Evolutionary conservation across 176 grass and related monocot genomes (phyloP).

Genomic region (Eleusine coracana): DNA sequence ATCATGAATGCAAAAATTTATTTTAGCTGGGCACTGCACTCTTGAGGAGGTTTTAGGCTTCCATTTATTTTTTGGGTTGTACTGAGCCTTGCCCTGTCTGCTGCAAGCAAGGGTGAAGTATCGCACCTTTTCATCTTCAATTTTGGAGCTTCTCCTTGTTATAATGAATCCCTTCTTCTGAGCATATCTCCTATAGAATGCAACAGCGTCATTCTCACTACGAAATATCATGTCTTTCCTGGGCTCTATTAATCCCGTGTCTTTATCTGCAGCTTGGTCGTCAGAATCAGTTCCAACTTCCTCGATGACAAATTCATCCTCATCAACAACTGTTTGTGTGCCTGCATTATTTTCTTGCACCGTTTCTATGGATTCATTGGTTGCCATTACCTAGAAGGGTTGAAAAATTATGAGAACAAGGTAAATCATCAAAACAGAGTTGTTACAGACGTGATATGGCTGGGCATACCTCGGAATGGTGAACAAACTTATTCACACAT

Average conservation of each 20-base stretch:
- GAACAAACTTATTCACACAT: background rate
- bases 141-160: constrained; percentile 23
- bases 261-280: constrained; percentile 9
- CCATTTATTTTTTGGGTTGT: background rate
- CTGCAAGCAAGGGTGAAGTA: constrained; percentile 28
- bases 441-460: background rate
- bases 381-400: constrained; percentile 3
- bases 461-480: background rate
- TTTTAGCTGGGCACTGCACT: constrained; percentile 21
- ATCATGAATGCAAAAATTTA: constrained; percentile 3
- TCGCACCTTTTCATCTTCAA: background rate
- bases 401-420: background rate
- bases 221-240: background rate
- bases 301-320: constrained; percentile 3
- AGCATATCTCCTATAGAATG: constrained; percentile 15
- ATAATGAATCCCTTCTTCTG: background rate
- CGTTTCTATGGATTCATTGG: background rate
- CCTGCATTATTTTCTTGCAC: constrained; percentile 4
- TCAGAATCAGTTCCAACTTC: constrained; percentile 1
- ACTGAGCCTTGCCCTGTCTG: constrained; percentile 15
- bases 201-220: constrained; percentile 11
- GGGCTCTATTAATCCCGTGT: background rate
- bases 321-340: background rate
- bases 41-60: background rate
- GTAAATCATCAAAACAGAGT: background rate